phyloP scores from a whole-genome alignment of 1,284 basidiomycete species.

The Pyrrhoderma noxium region DNA sequence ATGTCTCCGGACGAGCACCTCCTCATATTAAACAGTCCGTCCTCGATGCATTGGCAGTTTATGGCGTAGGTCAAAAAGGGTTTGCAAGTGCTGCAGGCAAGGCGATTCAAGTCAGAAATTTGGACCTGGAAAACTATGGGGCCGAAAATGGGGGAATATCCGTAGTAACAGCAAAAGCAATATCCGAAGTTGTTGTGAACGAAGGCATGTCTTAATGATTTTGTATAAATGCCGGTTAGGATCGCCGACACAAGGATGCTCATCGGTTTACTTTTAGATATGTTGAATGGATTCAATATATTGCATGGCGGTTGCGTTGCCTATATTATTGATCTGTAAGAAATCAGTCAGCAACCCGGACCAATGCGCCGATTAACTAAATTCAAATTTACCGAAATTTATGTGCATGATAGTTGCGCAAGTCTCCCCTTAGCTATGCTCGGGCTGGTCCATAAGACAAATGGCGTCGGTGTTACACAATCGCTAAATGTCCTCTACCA shows the following conservation, averaged over 20 bases:
- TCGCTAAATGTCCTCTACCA: slow-evolving; percentile 61
- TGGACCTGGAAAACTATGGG: neutral
- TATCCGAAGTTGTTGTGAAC: slow-evolving; percentile 52
- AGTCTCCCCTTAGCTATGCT: slow-evolving; percentile 59
- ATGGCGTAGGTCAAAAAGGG: slow-evolving; percentile 45
- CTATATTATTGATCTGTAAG: slow-evolving; percentile 49
- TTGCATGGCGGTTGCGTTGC: slow-evolving; percentile 64
- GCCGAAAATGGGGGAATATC: neutral
- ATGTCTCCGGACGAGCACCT: slow-evolving; percentile 52
- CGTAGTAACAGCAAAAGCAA: slow-evolving; percentile 47
- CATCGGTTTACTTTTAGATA: slow-evolving; percentile 33
- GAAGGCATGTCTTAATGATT: slow-evolving; percentile 37
- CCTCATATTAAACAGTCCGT: slow-evolving; percentile 54
- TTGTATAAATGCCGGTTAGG: neutral
- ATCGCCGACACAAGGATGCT: slow-evolving; percentile 15
- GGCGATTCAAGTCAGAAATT: slow-evolving; percentile 37
- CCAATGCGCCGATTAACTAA: neutral
- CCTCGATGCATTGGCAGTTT: slow-evolving; percentile 55
- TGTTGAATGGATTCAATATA: slow-evolving; percentile 68
- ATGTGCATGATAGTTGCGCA: slow-evolving; percentile 39
- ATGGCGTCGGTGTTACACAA: slow-evolving; percentile 68
- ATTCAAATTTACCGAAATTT: neutral
- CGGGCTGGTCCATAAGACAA: slow-evolving; percentile 48
- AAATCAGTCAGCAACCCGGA: neutral
- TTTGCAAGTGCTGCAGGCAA: slow-evolving; percentile 56